Percentiles rank a stretch among this genome's conserved stretches.
Conservation (phyloP, 2,329 filamentous ascomycete genomes). For the Colletotrichum sublineola region DNA sequence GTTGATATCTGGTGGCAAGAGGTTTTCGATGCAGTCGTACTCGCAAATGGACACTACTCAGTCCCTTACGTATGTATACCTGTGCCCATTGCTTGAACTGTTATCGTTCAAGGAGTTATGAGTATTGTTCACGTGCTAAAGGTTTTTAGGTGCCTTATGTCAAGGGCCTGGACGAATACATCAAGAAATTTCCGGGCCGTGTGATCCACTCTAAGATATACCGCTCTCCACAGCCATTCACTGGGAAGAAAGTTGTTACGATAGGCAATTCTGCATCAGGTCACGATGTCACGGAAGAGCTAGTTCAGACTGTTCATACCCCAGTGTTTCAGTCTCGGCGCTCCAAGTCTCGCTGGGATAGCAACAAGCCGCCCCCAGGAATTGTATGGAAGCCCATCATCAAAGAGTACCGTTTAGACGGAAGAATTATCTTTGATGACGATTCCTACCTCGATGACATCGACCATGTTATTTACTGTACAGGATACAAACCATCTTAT, state of each 20-base stretch:
- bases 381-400: slow-evolving; percentile 69
- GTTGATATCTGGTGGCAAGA: slow-evolving; percentile 69
- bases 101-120: neutral
- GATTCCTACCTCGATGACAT: slow-evolving; percentile 52
- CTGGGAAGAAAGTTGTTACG: slow-evolving; percentile 52
- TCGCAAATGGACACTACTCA: slow-evolving; percentile 61
- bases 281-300: slow-evolving; percentile 55
- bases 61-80: slow-evolving; percentile 58
- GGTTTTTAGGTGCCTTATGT: slow-evolving; percentile 59
- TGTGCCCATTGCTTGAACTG: no score
- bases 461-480: slow-evolving; percentile 58
- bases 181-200: slow-evolving; percentile 54
- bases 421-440: slow-evolving; percentile 59
- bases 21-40: slow-evolving; percentile 59
- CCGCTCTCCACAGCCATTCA: slow-evolving; percentile 53
- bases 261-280: slow-evolving; percentile 62
- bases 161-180: slow-evolving; percentile 57
- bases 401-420: slow-evolving; percentile 56
- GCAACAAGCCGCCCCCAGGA: slow-evolving; percentile 58
- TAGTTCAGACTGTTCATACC: slow-evolving; percentile 52
- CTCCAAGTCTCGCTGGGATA: slow-evolving; percentile 64
- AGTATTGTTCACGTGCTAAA: neutral
- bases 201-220: slow-evolving; percentile 62
- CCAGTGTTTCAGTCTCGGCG: slow-evolving; percentile 67
- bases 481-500: slow-evolving; percentile 59